Base-by-base conservation (phyloP, 2,329 filamentous ascomycete species). In the Colletotrichum graminicola region DNA sequence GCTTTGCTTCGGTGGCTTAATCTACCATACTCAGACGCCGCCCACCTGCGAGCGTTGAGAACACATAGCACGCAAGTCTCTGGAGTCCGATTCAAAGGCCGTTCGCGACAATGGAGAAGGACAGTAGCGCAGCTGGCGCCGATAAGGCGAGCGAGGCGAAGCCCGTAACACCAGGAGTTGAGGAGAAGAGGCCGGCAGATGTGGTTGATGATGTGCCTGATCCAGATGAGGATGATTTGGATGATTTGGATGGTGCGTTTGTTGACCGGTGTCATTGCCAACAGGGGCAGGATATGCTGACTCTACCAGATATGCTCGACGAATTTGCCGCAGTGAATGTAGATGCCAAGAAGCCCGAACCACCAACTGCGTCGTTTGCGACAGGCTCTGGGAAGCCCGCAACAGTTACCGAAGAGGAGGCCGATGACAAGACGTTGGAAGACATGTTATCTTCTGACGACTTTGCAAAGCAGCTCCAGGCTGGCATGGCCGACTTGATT, bases 221-320 rank as follows among this genome's bases (percentile, higher is more conserved):
- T 77, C 95, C 95, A 8, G 95, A 98, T 75, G 95, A 97, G 81
- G 96, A 96, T 81, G 93, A 96, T 76, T 84, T 96, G 26, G 93
- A 98, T 78, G 96, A 98, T 77, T 85, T 99, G 55, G 96, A 99
- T 82, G 94, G 93, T 94, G 81, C 75, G 84, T 26, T n/a, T 23
- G 7, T 34, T 12, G n/a, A 7, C 10, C 32, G 11, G 12, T 41
- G 23, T n/a, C 18, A 16, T 49, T 5, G 39, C n/a, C 2, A n/a
- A 47, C 11, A 23, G 16, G 8, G 14, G 29, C 5, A 18, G 29
- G n/a, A 3, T 34, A 29, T 51, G 29, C 69, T 72, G 34, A 72
- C 64, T 56, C n/a, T 32, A 21, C 32, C 54, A 95, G 95, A 98
- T 76, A 92, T 98, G 81, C 91, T 99, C 34, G 94, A 98, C 79